phyloP scores from a whole-genome alignment of 23 red algal genomes.

The Cyanidium caldarium region DNA sequence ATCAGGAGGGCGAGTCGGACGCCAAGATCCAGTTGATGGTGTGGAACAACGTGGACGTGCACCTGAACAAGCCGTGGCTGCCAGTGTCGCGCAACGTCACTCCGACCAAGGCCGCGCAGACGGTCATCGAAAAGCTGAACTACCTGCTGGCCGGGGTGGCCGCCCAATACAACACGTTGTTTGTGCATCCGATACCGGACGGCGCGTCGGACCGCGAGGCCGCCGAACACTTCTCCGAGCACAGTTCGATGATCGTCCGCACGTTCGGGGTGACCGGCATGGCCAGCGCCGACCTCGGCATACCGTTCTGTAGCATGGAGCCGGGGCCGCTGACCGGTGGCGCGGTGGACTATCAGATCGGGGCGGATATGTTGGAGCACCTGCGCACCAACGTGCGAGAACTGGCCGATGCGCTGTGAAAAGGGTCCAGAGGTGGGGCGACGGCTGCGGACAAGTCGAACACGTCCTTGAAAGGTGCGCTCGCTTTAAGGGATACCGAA shows the following conservation, averaged over 20 bases:
- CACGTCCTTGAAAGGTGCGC: no score
- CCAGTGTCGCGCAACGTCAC: conserved; percentile 13
- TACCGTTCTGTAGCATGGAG: conserved; percentile 12
- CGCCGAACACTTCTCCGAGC: conserved; percentile 10
- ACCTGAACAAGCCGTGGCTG: conserved; percentile 15
- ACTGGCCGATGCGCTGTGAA: conserved; percentile 8
- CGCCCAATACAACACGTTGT: conserved; percentile 6
- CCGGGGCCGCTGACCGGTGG: conserved; percentile 8
- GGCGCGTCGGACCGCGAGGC: not conserved
- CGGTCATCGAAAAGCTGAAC: conserved; percentile 19
- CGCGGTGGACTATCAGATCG: conserved; percentile 15
- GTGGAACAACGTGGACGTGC: conserved; percentile 20
- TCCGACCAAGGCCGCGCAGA: conserved; percentile 18
- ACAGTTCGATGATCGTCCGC: conserved; percentile 8
- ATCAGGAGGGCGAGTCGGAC: not conserved
- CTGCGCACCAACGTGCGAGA: conserved; percentile 15
- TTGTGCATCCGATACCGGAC: conserved; percentile 17
- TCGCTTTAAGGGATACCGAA: no score
- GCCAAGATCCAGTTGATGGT: conserved; percentile 13
- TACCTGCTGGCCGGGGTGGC: conserved; percentile 16
- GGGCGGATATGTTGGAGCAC: conserved; percentile 10
- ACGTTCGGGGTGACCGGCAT: conserved; percentile 25
- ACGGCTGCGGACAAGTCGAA: no score
- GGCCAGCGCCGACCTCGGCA: conserved; percentile 15
- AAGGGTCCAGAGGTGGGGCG: no score